Percentiles rank a stretch among this genome's conserved stretches.
These are phyloP conservation scores for Macrolepiota albuminosa DNA, from an alignment of 768 basidiomycete species.

Conservation along the genomic window DNA sequence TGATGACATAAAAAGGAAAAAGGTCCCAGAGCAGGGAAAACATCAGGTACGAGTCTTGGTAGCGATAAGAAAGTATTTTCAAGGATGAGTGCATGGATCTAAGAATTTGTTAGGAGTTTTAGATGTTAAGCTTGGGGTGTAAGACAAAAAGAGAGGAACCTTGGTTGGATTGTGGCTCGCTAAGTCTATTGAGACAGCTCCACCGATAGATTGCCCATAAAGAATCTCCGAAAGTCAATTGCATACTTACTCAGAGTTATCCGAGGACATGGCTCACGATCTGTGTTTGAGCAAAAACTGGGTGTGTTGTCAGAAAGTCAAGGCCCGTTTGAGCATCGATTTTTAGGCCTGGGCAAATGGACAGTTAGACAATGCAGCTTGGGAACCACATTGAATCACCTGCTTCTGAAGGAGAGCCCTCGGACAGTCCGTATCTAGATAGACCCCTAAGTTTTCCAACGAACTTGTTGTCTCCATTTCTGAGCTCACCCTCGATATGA, in stretches of 20 bases:
- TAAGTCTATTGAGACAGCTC: conserved; percentile 88
- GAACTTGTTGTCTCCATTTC: background rate
- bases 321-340: conserved; percentile 84
- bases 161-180: conserved; percentile 71
- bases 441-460: background rate
- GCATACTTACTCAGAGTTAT: background rate
- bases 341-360: conserved; percentile 51
- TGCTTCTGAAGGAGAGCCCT: conserved; percentile 33
- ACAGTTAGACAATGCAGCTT: background rate
- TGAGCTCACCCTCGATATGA: conserved; percentile 81
- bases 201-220: conserved; percentile 87
- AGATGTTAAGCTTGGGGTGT: background rate
- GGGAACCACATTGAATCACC: background rate
- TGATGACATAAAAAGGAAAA: conserved; percentile 15
- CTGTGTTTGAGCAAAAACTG: conserved; percentile 57
- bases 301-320: conserved; percentile 65
- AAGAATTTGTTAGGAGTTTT: background rate
- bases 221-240: conserved; percentile 43
- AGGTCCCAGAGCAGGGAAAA: conserved; percentile 49
- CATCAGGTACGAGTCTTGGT: conserved; percentile 69
- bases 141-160: conserved; percentile 26
- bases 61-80: conserved; percentile 94
- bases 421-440: conserved; percentile 78
- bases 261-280: conserved; percentile 40
- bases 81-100: conserved; percentile 78